A percentile compares a stretch with the other conserved stretches of the same genome.
These are phyloP conservation scores for Polytrichum formosum DNA, from an alignment of 225 moss, liverwort and hornwort species.

Conservation along the genomic window DNA sequence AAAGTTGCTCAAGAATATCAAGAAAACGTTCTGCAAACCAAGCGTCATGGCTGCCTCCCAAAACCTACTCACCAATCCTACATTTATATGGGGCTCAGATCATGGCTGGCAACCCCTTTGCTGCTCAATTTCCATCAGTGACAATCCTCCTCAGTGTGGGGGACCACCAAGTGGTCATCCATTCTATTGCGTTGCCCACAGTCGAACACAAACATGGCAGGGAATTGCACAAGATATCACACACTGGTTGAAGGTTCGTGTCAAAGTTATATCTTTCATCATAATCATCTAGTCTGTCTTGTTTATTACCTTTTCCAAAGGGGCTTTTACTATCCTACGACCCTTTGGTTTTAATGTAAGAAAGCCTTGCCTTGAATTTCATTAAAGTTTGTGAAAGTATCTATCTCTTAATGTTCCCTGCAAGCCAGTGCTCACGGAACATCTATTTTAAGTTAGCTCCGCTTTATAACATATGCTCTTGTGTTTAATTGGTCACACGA, in stretches of 20 bases:
- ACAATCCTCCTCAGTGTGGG: conserved; percentile 37
- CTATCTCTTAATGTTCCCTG: too few relatives aligned
- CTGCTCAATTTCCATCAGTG: conserved; percentile 56
- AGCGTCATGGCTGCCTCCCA: conserved; percentile 24
- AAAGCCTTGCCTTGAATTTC: too few relatives aligned
- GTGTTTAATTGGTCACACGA: too few relatives aligned
- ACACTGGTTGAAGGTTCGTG: conserved; percentile 49
- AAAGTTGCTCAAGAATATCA: neutral
- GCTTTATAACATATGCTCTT: too few relatives aligned
- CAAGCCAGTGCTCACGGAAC: too few relatives aligned
- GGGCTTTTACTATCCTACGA: too few relatives aligned
- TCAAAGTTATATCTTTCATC: neutral
- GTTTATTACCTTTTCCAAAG: too few relatives aligned
- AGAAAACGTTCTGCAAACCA: neutral
- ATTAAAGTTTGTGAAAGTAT: too few relatives aligned
- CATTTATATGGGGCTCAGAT: conserved; percentile 49
- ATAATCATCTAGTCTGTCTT: too few relatives aligned
- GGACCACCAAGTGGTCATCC: conserved; percentile 44
- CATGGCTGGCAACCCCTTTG: conserved; percentile 56
- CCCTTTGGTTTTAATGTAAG: too few relatives aligned
- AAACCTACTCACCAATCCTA: conserved; percentile 41
- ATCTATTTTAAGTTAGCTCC: too few relatives aligned
- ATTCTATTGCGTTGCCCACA: conserved; percentile 68
- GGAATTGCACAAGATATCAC: conserved; percentile 84
- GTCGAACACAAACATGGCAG: conserved; percentile 77